Base-by-base conservation (phyloP, 1,284 basidiomycete genomes). In the Vanrija sp. region DNA sequence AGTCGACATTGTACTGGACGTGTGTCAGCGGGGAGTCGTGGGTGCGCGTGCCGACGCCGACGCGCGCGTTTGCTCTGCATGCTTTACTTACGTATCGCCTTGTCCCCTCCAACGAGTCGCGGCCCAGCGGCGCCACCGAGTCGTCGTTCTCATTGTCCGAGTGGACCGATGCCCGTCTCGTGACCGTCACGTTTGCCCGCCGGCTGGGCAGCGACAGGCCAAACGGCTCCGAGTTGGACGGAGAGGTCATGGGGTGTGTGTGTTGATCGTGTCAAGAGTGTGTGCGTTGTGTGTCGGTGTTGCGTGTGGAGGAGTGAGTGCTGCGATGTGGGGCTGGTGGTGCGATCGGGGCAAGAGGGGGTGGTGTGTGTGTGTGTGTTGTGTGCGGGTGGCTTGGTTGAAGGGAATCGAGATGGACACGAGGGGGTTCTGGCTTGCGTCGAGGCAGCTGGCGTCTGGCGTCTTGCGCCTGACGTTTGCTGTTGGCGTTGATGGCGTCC, bases 71-170 rank as follows among this genome's bases (percentile, higher is more conserved):
- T 4, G 14, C 10, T 9, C 12, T 23, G 18, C 15, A 6, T 19
- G n/a, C n/a, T 14, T 14, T 31, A 53, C 59, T 42, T 42, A 60
- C 59, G 37, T 57, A 60, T 46, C 59, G 53, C 20, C 59, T 47
- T 4, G 59, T 61, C 8, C 59, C 59, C 47, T 61, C 59, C 19
- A 61, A 47, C 36, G 41, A 47, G 53, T 54, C 53, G 20, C 55
- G 48, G 19, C 53, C 48, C 35, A 57, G 51, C 16, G 53, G 55
- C 8, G 53, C 47, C 20, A 56, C 49, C 14, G 52, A 49, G 50
- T 61, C 59, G 25, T 54, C 59, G 24, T 43, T 53, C 25, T 54
- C 56, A 12, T 31, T 31, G 39, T 59, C 54, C 27, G 57, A 56
- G 24, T 59, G 48, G 14, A 59, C 9, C 27, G 51, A 53, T 15